Percentiles rank a stretch among this genome's conserved stretches.
These are phyloP conservation scores for Eimeria acervulina DNA, from an alignment of 169 alveolate species.

Conservation along the genomic window DNA sequence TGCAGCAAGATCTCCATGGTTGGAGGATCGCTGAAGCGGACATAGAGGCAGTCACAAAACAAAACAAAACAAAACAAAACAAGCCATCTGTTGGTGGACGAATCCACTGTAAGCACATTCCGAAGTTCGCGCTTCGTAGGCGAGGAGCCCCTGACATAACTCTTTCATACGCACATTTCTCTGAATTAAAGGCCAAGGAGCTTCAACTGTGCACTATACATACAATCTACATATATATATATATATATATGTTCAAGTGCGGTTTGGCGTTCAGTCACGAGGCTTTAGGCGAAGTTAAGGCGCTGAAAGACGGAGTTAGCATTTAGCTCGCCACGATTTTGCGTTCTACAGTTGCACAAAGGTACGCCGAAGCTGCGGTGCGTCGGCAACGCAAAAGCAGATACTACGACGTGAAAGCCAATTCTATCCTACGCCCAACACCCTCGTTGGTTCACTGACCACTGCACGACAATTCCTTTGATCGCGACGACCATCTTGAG, in stretches of 20 bases:
- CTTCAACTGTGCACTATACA: too few species aligned
- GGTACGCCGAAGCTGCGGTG: too few species aligned
- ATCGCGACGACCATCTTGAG: slow-evolving; percentile 81
- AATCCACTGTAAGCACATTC: too few species aligned
- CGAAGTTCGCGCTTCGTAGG: not conserved
- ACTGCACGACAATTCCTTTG: slow-evolving; percentile 81
- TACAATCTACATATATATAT: too few species aligned
- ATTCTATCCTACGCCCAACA: not conserved
- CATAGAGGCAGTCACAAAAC: not conserved
- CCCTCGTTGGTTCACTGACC: slow-evolving; percentile 34
- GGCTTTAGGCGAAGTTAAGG: not conserved
- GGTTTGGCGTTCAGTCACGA: not conserved
- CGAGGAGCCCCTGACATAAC: not conserved
- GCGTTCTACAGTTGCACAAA: not conserved
- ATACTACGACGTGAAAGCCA: too few species aligned
- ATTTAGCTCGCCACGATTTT: too few species aligned
- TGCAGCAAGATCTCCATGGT: slow-evolving; percentile 83
- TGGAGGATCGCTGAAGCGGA: slow-evolving; percentile 80
- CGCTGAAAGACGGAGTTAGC: not conserved
- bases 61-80: not conserved
- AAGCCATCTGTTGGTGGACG: not conserved
- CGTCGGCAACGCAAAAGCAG: too few species aligned
- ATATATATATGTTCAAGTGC: too few species aligned
- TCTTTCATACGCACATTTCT: too few species aligned
- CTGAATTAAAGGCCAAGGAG: too few species aligned